Conservation (phyloP, 2,329 filamentous ascomycete genomes). For the Pestalotiopsis sp. region DNA sequence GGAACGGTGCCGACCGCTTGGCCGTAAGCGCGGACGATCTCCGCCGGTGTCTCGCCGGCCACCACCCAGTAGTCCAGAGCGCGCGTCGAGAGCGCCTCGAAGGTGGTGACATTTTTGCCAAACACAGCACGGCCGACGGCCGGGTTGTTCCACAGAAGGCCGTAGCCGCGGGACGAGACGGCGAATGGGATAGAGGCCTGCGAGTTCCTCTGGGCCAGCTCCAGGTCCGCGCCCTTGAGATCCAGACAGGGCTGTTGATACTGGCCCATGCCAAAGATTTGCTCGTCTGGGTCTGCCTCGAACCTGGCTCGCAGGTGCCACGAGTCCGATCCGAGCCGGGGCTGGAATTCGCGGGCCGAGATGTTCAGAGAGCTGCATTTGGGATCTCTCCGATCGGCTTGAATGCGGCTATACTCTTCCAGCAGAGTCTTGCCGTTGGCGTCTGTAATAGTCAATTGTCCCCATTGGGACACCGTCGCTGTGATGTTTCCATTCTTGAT, state of each 20-base stretch:
- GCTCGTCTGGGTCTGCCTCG: slow-evolving; percentile 60
- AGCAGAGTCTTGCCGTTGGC: slow-evolving; percentile 44
- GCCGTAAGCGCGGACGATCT: slow-evolving; percentile 61
- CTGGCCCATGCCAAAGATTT: slow-evolving; percentile 70
- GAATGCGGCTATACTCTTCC: slow-evolving; percentile 56
- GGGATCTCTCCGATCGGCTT: slow-evolving; percentile 54
- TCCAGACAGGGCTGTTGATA: slow-evolving; percentile 68
- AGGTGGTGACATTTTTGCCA: slow-evolving; percentile 63
- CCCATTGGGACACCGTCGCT: slow-evolving; percentile 47
- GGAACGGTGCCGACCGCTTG: slow-evolving; percentile 61
- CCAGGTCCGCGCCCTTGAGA: slow-evolving; percentile 64
- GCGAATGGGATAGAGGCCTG: slow-evolving; percentile 68
- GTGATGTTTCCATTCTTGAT: slow-evolving; percentile 52
- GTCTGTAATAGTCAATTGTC: slow-evolving; percentile 53
- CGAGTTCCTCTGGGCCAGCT: slow-evolving; percentile 68
- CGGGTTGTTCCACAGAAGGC: slow-evolving; percentile 70
- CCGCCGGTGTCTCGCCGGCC: slow-evolving; percentile 54
- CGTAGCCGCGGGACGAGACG: slow-evolving; percentile 62
- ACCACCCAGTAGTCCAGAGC: slow-evolving; percentile 68
- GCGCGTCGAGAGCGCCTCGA: slow-evolving; percentile 62
- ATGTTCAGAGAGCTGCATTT: slow-evolving; percentile 61
- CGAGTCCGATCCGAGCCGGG: slow-evolving; percentile 51
- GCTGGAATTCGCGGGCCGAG: slow-evolving; percentile 60
- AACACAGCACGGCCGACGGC: slow-evolving; percentile 62
- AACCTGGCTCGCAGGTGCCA: slow-evolving; percentile 56